Evolutionary conservation across 208 protist species (phyloP).

Genomic region (Crithidia expoeki): DNA sequence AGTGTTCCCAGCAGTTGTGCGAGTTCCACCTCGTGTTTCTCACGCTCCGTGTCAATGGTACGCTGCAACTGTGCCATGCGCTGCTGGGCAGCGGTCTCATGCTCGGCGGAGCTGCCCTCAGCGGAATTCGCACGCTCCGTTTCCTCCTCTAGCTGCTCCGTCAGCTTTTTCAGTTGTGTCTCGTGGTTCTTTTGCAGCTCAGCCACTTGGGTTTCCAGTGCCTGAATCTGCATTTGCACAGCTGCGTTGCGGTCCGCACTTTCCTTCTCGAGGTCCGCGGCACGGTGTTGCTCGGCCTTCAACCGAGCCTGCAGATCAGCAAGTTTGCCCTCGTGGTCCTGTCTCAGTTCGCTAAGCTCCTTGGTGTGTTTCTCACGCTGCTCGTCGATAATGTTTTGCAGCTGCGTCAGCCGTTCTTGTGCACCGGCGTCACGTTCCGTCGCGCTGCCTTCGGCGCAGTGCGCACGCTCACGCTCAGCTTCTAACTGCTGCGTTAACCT

Average conservation of each 20-base stretch:
- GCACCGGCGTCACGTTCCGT: constrained; percentile 4
- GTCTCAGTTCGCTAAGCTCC: background rate
- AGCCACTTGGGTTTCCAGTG: background rate
- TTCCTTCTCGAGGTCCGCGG: no score
- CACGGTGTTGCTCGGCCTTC: no score
- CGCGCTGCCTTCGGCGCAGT: constrained; percentile 15
- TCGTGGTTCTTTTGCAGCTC: constrained; percentile 2
- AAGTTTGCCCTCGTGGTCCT: constrained; percentile 2
- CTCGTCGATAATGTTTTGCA: background rate
- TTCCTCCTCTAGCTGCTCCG: constrained; percentile 21
- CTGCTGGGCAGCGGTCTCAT: constrained; percentile 1
- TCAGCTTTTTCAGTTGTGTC: constrained; percentile 10
- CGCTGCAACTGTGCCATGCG: constrained; percentile 9
- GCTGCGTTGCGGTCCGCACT: no score
- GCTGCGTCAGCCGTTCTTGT: constrained; percentile 1
- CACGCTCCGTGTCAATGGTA: background rate
- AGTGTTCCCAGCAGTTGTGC: constrained; percentile 1
- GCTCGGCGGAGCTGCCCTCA: constrained; percentile 7
- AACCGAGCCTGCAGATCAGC: background rate
- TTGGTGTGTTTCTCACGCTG: background rate
- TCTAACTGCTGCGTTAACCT: constrained; percentile 19
- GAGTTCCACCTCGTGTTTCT: background rate
- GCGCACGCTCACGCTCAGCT: constrained; percentile 18
- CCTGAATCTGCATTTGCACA: no score
- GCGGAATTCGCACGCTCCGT: constrained; percentile 13